phyloP scores from a whole-genome alignment of 441 rosid species.

The Corymbia calophylla region DNA sequence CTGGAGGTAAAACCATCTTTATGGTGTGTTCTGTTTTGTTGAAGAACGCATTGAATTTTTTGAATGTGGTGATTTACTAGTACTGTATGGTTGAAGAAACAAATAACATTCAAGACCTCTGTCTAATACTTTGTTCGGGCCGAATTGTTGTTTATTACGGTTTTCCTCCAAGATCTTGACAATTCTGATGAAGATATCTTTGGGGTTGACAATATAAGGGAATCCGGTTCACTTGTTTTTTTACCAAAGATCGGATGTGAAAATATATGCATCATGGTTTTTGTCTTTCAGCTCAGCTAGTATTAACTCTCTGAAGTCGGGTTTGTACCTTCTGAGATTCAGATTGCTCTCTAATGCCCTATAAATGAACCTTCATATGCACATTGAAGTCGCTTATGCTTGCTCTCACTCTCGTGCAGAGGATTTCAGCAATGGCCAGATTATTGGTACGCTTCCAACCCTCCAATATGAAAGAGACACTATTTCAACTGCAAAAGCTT shows the following conservation, averaged over 20 bases:
- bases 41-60: neutral
- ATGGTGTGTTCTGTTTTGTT: neutral
- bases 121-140: neutral
- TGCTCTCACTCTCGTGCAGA: conserved; percentile 18
- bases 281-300: neutral
- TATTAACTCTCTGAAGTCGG: neutral
- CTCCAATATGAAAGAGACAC: conserved; percentile 3
- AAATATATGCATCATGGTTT: neutral
- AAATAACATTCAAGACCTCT: neutral
- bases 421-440: conserved; percentile 16
- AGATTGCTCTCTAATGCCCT: neutral
- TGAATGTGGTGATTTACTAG: neutral
- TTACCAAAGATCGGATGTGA: neutral
- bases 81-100: neutral
- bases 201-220: neutral
- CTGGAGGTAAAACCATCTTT: conserved; percentile 36
- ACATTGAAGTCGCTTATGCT: neutral
- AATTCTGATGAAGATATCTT: neutral
- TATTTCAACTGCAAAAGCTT: conserved; percentile 6
- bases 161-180: neutral
- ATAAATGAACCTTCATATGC: neutral
- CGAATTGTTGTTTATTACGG: neutral
- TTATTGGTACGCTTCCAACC: conserved; percentile 2
- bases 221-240: neutral
- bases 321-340: neutral